Percentiles rank a stretch among this genome's conserved stretches.
Evolutionary conservation across 108 stramenopile genomes (phyloP).

Genomic region (Schizochytrium sp.): DNA sequence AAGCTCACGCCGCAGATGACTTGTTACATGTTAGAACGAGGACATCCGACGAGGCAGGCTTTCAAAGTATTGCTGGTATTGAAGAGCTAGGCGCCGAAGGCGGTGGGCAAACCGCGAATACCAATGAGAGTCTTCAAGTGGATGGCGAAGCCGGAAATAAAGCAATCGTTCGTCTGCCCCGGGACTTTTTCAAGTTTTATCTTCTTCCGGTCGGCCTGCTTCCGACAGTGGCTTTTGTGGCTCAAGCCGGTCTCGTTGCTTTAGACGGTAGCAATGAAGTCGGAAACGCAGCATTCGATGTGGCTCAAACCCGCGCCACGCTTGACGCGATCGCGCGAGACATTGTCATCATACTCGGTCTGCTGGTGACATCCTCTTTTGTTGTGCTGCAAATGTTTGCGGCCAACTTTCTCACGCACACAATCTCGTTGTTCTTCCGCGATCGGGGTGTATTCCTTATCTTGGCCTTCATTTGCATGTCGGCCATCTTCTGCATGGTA

Average conservation of each 20-base stretch:
- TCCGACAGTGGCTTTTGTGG: background rate
- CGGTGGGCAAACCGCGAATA: no score
- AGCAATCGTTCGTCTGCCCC: background rate
- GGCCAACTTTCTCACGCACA: background rate
- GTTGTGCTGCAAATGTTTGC: conserved; percentile 11
- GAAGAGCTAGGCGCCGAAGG: no score
- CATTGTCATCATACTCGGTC: background rate
- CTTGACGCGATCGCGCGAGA: background rate
- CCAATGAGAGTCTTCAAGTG: no score
- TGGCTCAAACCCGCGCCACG: background rate
- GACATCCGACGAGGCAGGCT: no score
- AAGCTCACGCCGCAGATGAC: no score
- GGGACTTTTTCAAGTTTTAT: background rate
- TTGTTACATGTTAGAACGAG: no score
- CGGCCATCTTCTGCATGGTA: background rate
- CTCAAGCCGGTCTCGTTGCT: background rate
- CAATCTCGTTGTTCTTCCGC: background rate
- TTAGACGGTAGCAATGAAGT: background rate
- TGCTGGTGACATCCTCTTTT: background rate
- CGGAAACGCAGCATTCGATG: background rate
- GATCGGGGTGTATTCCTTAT: background rate
- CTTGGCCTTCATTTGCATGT: conserved; percentile 5
- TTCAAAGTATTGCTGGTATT: no score
- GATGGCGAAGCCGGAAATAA: no score
- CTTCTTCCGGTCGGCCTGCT: background rate